Base-by-base conservation (phyloP, 2,329 filamentous ascomycete genomes). In the Colletotrichum sp. region DNA sequence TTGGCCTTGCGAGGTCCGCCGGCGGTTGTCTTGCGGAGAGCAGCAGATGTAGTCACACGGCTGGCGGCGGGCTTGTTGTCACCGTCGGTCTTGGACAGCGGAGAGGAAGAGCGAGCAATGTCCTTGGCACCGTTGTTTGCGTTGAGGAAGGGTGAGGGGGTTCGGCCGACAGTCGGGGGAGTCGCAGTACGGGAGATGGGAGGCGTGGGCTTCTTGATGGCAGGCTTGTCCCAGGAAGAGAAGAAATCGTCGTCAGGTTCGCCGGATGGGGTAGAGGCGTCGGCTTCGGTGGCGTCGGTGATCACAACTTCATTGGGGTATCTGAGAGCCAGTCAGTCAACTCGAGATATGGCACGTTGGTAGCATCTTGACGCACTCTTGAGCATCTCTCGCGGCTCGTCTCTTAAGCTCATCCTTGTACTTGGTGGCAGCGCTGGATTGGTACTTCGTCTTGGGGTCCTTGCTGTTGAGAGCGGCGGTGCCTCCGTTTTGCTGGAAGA, bases 371-470 rank as follows among this genome's bases (percentile, higher is more conserved):
- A 75, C 76, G n/a, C 89, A 98, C 95, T 97, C 94, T 83, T 93
- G 92, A 73, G 94, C 94, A 84, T 99, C 97, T 79, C 92, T 90
- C 58, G 93, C 94, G 67, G 95, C 95, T 79, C 96, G 91, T 84
- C 93, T 92, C 87, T 96, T 96, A 74, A 99, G 89, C 85, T 98
- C 96, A 71, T 98, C 96, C 89, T 99, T 99, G 87, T 99, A 99
- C 86, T 98, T 98, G 79, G 92, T 94, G 26, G 97, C 97, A n/a
- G 94, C 94, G 81, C 92, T 94, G 78, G 95, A 98, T 69, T 95
- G 96, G 86, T 99, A 99, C 88, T 99, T 99, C 72, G 95, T 96
- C 88, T 98, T 98, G 63, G 94, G 91, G 82, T 99, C 97, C 86
- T 98, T 98, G 91, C 96, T 98, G 79, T 95, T 95, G 76, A 99